Evolutionary conservation across 1,139 yeast species (phyloP).

Genomic region (Diutina pseudorugosa): DNA sequence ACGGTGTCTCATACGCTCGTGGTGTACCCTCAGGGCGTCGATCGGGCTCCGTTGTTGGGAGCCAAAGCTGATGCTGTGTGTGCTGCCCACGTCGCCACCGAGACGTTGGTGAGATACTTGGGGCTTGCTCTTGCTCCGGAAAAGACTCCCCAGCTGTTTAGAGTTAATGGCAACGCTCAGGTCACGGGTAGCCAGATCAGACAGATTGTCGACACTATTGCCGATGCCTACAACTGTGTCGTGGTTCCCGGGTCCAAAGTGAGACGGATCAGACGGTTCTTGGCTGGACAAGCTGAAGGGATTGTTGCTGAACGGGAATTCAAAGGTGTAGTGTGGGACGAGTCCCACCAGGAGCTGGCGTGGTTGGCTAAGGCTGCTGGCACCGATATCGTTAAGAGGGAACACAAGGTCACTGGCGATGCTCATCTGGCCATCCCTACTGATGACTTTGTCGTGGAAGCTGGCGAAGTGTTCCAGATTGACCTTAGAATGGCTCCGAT

Average conservation of each 20-base stretch:
- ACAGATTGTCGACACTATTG: constrained; percentile 67
- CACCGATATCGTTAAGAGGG: constrained; percentile 14
- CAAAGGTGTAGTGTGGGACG: constrained; percentile 90
- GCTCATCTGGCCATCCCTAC: constrained; percentile 46
- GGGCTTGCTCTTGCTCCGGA: constrained; percentile 69
- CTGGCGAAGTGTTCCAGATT: constrained; percentile 81
- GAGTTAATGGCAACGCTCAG: constrained; percentile 17
- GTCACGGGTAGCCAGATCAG: constrained; percentile 65
- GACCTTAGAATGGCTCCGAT: constrained; percentile 76
- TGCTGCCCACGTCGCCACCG: constrained; percentile 83
- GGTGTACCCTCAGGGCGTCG: constrained; percentile 49
- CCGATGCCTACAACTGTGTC: constrained; percentile 65
- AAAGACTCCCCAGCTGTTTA: constrained; percentile 38
- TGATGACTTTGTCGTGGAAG: constrained; percentile 59
- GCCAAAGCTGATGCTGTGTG: constrained; percentile 79
- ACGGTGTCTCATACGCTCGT: constrained; percentile 78
- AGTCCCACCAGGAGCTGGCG: constrained; percentile 61
- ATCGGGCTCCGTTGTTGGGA: constrained; percentile 55
- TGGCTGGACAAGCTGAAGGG: constrained; percentile 92
- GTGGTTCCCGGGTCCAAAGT: constrained; percentile 90
- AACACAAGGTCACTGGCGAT: constrained; percentile 10
- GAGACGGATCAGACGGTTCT: constrained; percentile 81
- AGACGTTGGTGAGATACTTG: constrained; percentile 63
- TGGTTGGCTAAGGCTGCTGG: constrained; percentile 34
- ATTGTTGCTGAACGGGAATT: constrained; percentile 84